phyloP scores from a whole-genome alignment of 2,329 filamentous ascomycete species.

The Pseudonectria foliicola region DNA sequence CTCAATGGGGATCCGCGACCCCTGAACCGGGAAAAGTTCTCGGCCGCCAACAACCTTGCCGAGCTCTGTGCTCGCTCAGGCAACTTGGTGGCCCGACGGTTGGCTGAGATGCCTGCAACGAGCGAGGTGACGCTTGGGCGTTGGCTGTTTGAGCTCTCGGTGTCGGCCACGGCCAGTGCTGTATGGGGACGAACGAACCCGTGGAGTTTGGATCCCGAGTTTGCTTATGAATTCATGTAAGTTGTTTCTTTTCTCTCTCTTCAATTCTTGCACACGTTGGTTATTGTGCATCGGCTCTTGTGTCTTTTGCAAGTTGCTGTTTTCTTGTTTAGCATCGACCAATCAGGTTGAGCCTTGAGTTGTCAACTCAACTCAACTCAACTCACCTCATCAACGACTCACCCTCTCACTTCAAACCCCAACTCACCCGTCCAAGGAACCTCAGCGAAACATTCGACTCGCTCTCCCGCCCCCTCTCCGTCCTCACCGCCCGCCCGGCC shows the following conservation, averaged over 20 bases:
- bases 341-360: too few species aligned
- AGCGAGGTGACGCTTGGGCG: constrained; percentile 17
- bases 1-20: constrained; percentile 22
- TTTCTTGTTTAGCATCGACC: too few species aligned
- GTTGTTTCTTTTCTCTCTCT: too few species aligned
- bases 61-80: constrained; percentile 17
- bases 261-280: too few species aligned
- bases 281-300: too few species aligned
- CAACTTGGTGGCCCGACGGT: constrained; percentile 12
- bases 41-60: constrained; percentile 14
- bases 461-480: constrained; percentile 19
- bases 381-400: neutral
- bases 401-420: neutral
- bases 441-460: constrained; percentile 24
- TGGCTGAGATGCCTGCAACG: constrained; percentile 12
- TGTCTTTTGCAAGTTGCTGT: too few species aligned
- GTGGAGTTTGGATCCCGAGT: constrained; percentile 24
- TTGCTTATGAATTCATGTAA: constrained; percentile 25
- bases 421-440: constrained; percentile 15
- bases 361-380: too few species aligned
- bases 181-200: constrained; percentile 26
- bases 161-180: constrained; percentile 24
- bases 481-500: constrained; percentile 20
- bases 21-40: constrained; percentile 21
- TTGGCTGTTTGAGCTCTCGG: constrained; percentile 24